A percentile compares a stretch with the other conserved stretches of the same genome.
Conservation (phyloP, 2,329 filamentous ascomycete genomes). For the Aspergillus pseudoviridinutans region DNA sequence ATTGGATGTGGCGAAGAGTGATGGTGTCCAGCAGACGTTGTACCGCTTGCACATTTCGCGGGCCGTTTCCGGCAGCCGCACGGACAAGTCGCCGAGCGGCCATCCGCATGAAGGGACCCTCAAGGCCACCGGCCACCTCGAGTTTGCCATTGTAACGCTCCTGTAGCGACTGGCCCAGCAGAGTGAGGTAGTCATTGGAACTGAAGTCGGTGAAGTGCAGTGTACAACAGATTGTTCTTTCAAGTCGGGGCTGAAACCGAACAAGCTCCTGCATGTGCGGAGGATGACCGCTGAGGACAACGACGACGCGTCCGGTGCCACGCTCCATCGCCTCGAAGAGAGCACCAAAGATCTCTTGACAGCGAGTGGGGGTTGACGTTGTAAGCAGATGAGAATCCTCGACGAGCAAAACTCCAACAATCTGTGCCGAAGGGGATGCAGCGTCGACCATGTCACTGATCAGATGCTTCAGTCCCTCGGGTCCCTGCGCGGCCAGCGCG, state of each 20-base stretch:
- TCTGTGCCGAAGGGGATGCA: constrained; percentile 3
- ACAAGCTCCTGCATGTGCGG: constrained; percentile 11
- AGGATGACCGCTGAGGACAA: constrained; percentile 12
- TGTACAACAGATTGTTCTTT: constrained; percentile 14
- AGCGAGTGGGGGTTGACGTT: background rate
- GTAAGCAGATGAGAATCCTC: constrained; percentile 10
- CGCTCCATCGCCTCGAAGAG: constrained; percentile 15
- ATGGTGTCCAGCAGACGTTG: constrained; percentile 13
- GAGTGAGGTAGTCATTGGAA: constrained; percentile 7
- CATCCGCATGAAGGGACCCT: constrained; percentile 17
- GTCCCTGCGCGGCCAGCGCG: constrained; percentile 12
- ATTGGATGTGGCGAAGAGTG: constrained; percentile 14
- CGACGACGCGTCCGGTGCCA: constrained; percentile 10
- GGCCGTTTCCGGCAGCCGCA: constrained; percentile 11
- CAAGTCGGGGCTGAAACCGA: constrained; percentile 9
- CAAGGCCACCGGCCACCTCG: constrained; percentile 18
- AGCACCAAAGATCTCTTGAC: constrained; percentile 8
- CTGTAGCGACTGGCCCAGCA: constrained; percentile 11
- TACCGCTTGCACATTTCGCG: constrained; percentile 14
- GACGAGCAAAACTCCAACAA: constrained; percentile 13
- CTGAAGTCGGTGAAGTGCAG: constrained; percentile 16
- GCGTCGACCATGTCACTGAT: constrained; percentile 9
- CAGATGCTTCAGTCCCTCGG: constrained; percentile 5
- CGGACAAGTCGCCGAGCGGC: constrained; percentile 16
- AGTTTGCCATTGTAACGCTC: constrained; percentile 14